phyloP scores from a whole-genome alignment of 208 protist genomes.

The Endotrypanum monterogeii region DNA sequence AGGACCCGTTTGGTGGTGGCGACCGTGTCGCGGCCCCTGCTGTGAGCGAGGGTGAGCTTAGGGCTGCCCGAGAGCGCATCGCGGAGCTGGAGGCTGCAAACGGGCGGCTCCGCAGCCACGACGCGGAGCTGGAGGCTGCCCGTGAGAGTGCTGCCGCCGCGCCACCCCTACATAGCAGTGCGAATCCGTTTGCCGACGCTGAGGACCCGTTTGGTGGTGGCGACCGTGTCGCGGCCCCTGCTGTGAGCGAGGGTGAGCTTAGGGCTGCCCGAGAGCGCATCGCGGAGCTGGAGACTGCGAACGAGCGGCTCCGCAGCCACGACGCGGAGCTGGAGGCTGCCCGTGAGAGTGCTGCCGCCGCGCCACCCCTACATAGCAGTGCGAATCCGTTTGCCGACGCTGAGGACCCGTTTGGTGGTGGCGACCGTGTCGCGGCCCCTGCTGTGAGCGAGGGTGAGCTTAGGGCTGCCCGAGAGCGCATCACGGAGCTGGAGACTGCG shows the following conservation, averaged over 20 bases:
- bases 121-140: constrained; percentile 5
- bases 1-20: constrained; percentile 8
- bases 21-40: not conserved
- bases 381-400: constrained; percentile 23
- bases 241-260: not conserved
- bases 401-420: constrained; percentile 13
- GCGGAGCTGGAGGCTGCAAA: constrained; percentile 25
- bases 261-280: constrained; percentile 11
- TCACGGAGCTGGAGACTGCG: constrained; percentile 22
- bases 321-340: constrained; percentile 7
- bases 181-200: constrained; percentile 25
- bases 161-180: too few relatives aligned
- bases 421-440: not conserved
- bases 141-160: constrained; percentile 5
- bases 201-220: constrained; percentile 17
- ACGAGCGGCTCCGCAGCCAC: not conserved
- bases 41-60: constrained; percentile 11
- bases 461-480: constrained; percentile 7
- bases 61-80: constrained; percentile 20
- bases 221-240: not conserved
- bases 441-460: constrained; percentile 7
- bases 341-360: constrained; percentile 4
- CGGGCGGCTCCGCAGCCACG: not conserved
- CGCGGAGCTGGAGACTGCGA: constrained; percentile 23
- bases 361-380: not conserved